phyloP scores from a whole-genome alignment of 2,329 filamentous ascomycete genomes.

The Raffaelea deltoideospora region DNA sequence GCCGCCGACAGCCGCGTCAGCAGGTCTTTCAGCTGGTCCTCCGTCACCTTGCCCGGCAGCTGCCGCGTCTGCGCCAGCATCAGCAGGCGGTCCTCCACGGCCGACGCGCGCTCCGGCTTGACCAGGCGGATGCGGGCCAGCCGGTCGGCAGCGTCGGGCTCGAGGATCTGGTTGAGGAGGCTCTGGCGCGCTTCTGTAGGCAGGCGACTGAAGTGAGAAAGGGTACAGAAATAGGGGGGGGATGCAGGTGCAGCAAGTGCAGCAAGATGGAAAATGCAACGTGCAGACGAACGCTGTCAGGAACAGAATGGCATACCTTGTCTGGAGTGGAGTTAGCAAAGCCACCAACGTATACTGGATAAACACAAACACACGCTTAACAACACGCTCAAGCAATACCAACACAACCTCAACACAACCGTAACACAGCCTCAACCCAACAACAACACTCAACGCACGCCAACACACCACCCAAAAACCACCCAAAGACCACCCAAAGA shows the following conservation, averaged over 20 bases:
- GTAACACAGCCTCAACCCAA: neutral
- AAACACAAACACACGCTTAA: no score
- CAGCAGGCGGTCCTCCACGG: constrained; percentile 86
- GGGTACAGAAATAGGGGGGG: constrained; percentile 4
- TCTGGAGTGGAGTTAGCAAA: neutral
- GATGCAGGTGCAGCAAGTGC: neutral
- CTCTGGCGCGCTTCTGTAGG: constrained; percentile 49
- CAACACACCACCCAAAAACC: no score
- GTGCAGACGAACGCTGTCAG: neutral
- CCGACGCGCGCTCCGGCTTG: constrained; percentile 76
- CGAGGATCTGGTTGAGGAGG: constrained; percentile 83
- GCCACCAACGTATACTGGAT: neutral
- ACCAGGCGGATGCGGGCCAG: constrained; percentile 89
- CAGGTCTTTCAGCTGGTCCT: constrained; percentile 86
- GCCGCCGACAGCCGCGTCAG: constrained; percentile 73
- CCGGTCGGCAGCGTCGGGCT: constrained; percentile 84
- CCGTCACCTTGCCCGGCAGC: constrained; percentile 73
- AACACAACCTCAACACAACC: no score
- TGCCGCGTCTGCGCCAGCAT: constrained; percentile 82
- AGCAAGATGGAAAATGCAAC: neutral
- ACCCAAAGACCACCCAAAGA: neutral
- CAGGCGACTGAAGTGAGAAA: no score
- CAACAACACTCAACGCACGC: neutral
- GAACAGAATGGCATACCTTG: constrained; percentile 1
- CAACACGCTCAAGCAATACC: no score